A percentile compares a stretch with the other conserved stretches of the same genome.
phyloP scores from a whole-genome alignment of 352 stramenopile genomes.

The Thalassiosira hispida region DNA sequence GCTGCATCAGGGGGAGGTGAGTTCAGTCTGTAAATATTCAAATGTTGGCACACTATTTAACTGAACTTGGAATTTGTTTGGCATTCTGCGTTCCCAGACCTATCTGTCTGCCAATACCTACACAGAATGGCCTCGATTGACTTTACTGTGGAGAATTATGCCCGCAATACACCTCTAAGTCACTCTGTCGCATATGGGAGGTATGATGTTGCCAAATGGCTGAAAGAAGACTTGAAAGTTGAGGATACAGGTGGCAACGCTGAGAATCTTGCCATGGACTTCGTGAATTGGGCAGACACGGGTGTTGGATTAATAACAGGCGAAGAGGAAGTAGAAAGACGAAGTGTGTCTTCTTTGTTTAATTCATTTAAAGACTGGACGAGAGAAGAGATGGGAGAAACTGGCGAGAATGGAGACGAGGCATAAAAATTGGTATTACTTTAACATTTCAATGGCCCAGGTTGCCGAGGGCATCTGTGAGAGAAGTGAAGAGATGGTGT shows the following conservation, averaged over 20 bases:
- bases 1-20: slow-evolving; percentile 41
- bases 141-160: slow-evolving; percentile 72
- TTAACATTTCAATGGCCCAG: no score
- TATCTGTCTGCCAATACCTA: slow-evolving; percentile 72
- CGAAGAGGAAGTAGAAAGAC: slow-evolving; percentile 37
- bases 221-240: slow-evolving; percentile 52
- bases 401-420: slow-evolving; percentile 3
- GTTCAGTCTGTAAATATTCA: neutral
- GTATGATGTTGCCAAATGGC: slow-evolving; percentile 65
- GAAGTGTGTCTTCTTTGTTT: slow-evolving; percentile 28
- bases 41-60: neutral
- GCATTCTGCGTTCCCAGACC: slow-evolving; percentile 33
- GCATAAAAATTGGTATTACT: neutral
- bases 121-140: slow-evolving; percentile 57
- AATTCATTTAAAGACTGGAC: slow-evolving; percentile 44
- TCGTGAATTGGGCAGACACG: slow-evolving; percentile 42
- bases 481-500: no score
- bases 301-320: slow-evolving; percentile 34
- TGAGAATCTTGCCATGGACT: slow-evolving; percentile 40
- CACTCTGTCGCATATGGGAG: slow-evolving; percentile 78
- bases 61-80: slow-evolving; percentile 33
- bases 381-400: slow-evolving; percentile 25
- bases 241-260: slow-evolving; percentile 34
- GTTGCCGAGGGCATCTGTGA: no score
- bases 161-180: slow-evolving; percentile 74